These are phyloP conservation scores for Excoecaria agallocha DNA, from an alignment of 345 rosid genomes.

Conservation along the genomic window DNA sequence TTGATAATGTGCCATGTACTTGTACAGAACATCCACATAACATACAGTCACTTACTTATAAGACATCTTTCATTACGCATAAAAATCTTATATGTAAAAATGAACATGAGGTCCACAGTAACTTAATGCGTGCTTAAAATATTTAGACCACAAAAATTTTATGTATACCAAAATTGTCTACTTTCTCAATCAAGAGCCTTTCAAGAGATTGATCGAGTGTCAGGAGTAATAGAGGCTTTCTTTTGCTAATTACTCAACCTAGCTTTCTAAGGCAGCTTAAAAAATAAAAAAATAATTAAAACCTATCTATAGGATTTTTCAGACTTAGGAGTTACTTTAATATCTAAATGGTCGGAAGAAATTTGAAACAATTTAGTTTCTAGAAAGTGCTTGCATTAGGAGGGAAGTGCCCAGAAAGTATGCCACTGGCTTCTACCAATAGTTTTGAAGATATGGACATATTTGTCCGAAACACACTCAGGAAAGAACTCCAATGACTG, in stretches of 20 bases:
- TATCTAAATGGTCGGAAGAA: neutral
- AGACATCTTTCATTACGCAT: neutral
- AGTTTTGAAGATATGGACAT: neutral
- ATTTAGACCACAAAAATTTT: neutral
- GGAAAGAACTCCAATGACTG: neutral
- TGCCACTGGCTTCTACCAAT: neutral
- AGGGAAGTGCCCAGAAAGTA: neutral
- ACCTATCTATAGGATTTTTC: neutral
- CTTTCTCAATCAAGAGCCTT: neutral
- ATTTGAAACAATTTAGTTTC: conserved; percentile 1
- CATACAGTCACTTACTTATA: neutral
- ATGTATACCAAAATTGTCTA: neutral
- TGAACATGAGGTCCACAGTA: conserved; percentile 1
- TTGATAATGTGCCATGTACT: neutral
- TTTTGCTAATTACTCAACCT: neutral
- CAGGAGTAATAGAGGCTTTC: neutral
- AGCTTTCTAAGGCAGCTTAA: neutral
- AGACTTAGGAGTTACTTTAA: neutral
- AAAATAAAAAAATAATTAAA: neutral
- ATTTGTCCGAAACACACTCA: neutral
- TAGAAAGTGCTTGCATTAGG: neutral
- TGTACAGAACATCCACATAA: conserved; percentile 2
- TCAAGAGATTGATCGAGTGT: neutral
- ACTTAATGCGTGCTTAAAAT: neutral
- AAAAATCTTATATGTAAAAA: conserved; percentile 3